Evolutionary conservation across 2,329 filamentous ascomycete species (phyloP).

Genomic region (Nothomitra cinnamomea): DNA sequence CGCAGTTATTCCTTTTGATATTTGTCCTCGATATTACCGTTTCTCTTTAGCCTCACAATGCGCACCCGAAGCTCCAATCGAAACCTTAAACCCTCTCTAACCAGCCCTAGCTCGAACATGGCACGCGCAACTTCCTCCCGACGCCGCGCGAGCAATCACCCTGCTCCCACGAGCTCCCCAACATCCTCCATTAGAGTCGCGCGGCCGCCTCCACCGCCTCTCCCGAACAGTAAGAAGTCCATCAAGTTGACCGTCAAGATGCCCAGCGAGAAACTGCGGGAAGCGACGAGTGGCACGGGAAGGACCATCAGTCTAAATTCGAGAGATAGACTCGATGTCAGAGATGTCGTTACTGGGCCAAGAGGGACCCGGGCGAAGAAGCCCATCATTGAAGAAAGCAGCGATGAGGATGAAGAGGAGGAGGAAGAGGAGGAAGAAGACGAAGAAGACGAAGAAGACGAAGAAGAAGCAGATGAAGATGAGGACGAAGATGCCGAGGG

Average conservation of each 20-base stretch:
- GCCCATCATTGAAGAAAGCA: conserved; percentile 21
- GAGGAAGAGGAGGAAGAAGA: conserved; percentile 31
- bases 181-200: conserved; percentile 1
- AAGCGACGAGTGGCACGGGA: conserved; percentile 20
- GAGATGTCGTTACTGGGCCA: conserved; percentile 28
- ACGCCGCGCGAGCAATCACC: background rate
- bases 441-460: conserved; percentile 17
- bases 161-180: conserved; percentile 3
- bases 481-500: conserved; percentile 21
- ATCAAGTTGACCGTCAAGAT: conserved; percentile 32
- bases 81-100: conserved; percentile 3
- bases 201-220: background rate
- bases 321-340: conserved; percentile 28
- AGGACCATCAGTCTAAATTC: conserved; percentile 11
- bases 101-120: background rate
- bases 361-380: conserved; percentile 23
- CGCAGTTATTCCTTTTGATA: background rate
- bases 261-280: conserved; percentile 31
- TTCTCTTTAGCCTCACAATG: background rate
- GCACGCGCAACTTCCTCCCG: background rate
- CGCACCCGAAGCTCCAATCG: background rate
- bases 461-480: conserved; percentile 14
- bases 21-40: too few species aligned
- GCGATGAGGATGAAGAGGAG: conserved; percentile 27
- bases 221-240: conserved; percentile 17